Evolutionary conservation across 352 stramenopile species (phyloP).

Genomic region (Pythium diclinum): DNA sequence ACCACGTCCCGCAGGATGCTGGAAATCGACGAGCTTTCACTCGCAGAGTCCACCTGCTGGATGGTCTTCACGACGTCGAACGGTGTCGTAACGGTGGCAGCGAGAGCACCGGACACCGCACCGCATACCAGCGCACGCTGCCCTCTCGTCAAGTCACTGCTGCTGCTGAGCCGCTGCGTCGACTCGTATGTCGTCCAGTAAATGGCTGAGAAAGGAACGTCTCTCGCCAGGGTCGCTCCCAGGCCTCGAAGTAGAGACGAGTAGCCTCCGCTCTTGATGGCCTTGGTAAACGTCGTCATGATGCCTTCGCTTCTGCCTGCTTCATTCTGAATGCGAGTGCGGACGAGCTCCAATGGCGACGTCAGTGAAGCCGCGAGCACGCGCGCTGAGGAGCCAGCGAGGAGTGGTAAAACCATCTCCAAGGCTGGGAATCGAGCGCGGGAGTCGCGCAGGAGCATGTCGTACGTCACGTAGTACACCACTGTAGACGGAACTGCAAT

Average conservation of each 20-base stretch:
- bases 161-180: constrained; percentile 37
- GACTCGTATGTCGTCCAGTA: constrained; percentile 94
- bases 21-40: constrained; percentile 33
- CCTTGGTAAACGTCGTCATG: constrained; percentile 42
- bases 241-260: constrained; percentile 85
- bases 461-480: constrained; percentile 95
- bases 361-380: constrained; percentile 75
- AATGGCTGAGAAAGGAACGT: constrained; percentile 94
- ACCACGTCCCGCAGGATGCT: constrained; percentile 52
- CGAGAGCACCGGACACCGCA: constrained; percentile 80
- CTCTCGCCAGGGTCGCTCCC: constrained; percentile 87
- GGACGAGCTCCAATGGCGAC: constrained; percentile 85
- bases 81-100: constrained; percentile 90
- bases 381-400: constrained; percentile 64
- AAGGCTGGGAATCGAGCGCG: constrained; percentile 35
- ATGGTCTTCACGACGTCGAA: constrained; percentile 97
- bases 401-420: constrained; percentile 48
- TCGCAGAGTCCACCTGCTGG: constrained; percentile 61
- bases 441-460: constrained; percentile 67
- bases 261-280: constrained; percentile 69
- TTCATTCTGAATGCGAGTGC: constrained; percentile 82
- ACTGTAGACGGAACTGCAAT: constrained; percentile 94
- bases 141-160: constrained; percentile 36
- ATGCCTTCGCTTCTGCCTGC: constrained; percentile 29
- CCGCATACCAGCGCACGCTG: constrained; percentile 86